Conservation (phyloP, 441 rosid species). For the Populus tomentosa region DNA sequence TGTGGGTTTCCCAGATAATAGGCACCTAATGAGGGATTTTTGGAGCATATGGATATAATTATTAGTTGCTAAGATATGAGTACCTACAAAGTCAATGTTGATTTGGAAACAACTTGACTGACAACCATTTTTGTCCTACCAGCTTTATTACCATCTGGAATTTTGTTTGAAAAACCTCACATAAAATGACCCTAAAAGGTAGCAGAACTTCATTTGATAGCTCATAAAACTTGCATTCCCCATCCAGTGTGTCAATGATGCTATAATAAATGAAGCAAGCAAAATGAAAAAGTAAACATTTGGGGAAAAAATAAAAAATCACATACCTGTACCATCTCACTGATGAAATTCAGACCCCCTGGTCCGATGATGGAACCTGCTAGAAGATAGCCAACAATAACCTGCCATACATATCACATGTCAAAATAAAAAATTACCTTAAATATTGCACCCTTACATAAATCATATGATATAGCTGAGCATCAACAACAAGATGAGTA, state of each 20-base stretch:
- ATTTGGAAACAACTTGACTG: not conserved
- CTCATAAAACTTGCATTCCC: not conserved
- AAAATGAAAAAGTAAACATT: no score
- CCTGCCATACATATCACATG: conserved; percentile 34
- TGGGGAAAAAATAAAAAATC: conserved; percentile 2
- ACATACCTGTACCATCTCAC: conserved; percentile 96
- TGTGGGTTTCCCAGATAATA: not conserved
- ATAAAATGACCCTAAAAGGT: not conserved
- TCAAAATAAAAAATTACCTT: not conserved
- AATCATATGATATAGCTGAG: conserved; percentile 12
- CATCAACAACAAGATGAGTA: not conserved
- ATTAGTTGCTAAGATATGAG: not conserved
- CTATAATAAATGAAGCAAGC: not conserved
- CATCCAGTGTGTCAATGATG: not conserved
- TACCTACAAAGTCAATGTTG: not conserved
- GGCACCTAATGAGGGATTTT: not conserved
- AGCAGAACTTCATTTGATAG: not conserved
- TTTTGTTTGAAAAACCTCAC: conserved; percentile 7
- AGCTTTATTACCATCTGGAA: not conserved
- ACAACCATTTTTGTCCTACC: not conserved
- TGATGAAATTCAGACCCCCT: conserved; percentile 92
- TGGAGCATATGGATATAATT: not conserved
- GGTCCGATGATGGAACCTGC: conserved; percentile 97
- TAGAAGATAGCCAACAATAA: conserved; percentile 96
- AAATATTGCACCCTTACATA: conserved; percentile 7